Evolutionary conservation across 176 grass and related monocot species (phyloP), one percentile per base, ranked within the genome.

Genomic region (Carex scoparia): DNA sequence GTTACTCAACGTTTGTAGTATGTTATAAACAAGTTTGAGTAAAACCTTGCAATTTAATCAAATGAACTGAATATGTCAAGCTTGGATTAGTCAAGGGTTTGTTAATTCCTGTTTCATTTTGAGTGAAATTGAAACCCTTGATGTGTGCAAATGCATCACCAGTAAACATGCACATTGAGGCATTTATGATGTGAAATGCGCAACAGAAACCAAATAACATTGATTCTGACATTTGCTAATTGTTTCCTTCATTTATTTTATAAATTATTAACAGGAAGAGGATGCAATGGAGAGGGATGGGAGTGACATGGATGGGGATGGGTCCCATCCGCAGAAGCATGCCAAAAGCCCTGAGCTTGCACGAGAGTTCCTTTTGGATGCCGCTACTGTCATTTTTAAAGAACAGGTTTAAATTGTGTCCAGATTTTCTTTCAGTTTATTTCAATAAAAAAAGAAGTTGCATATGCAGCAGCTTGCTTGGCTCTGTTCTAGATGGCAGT

Each of bases 321-420:
- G 89, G 19, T 88, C 87, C 64, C 92, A 89, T 68, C 91, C 94
- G 59, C 94, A 97, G 79, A 97, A 90, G 89, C 94, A 97, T 84
- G 94, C 94, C 56, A 97, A 94, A 84, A 97, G 94, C 81, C 94
- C 94, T 86, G 94, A 97, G 85, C 88, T 97, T 79, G 92, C 94
- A 84, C 92, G 92, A 85, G 94, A 97, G 84, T 97, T 97, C 88
- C 94, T 97, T 86, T 78, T 97, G 79, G 94, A 97, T 89, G 89
- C 94, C 48, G 94, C 94, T 84, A 92, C 91, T 61, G 87, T 97
- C 48, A 97, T 97, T 80, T 97, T 97, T 68, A 97, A 97, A 90
- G 94, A 97, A 90, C 94, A 97, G 92, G 94, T 97, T 88, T 23
- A n/a, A 10, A 59, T 65, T 48, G 5, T 65, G n/a, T 80, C 64